Evolutionary conservation across 257 asterid species (phyloP), one percentile per base, ranked within the genome.

Genomic region (Lycium barbarum): DNA sequence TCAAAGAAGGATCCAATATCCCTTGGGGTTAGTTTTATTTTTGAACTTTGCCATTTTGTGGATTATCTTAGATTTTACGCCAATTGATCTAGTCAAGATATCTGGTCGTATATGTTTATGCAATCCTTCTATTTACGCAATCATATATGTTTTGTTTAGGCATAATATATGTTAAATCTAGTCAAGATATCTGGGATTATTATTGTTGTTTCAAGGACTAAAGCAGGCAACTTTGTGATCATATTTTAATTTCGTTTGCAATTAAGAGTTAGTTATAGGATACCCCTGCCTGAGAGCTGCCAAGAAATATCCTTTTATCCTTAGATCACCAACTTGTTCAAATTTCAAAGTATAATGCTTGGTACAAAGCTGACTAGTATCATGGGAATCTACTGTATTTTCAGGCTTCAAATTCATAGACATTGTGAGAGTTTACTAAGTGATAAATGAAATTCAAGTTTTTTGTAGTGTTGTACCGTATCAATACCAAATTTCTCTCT

Each of bases 251-350:
- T 17, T 67, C 83, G 18, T 66, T 59, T 53, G n/a, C n/a, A n/a
- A n/a, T n/a, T n/a, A n/a, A n/a, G 79, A 74, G 72, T 79, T 71
- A 85, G 87, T 79, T 65, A 13, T 89, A 96, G 99, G 99, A 97
- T 86, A 98, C 95, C 67, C 99, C 99, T 63, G 95, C 99, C 40
- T 98, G 99, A 67, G 99, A 97, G 92, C 88, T 97, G 82, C 99
- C 99, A 63, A 95, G 99, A 84, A 97, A 97, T 90, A 92, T 97
- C 87, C 99, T 97, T 83, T 91, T 97, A 62, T 97, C 99, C 14
- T 72, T 97, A 83, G 99, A 97, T 89, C 97, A 98, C 79, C 99
- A 95, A 89, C 97, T 97, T 83, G 99, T 95, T 89, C 99, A 97
- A 90, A 95, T 98, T n/a, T n/a, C n/a, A n/a, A n/a, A n/a, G n/a